Base-by-base conservation (phyloP, 306 rosid species). In the Citrullus mucosospermus region DNA sequence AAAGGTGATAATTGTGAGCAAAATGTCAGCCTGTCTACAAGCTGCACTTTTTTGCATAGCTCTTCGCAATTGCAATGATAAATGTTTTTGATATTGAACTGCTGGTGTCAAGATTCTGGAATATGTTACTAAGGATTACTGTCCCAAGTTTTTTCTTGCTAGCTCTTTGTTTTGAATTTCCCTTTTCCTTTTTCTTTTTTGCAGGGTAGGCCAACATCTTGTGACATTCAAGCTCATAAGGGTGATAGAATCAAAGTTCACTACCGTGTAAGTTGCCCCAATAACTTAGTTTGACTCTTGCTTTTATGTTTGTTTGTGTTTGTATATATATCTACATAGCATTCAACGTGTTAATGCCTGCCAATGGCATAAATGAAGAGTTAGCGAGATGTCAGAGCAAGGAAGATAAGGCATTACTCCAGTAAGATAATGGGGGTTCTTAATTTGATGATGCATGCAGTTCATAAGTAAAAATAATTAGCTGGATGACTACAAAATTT, bases 191-290 rank as follows among this genome's bases (percentile, higher is more conserved):
- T 13, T 36, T 22, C 44, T n/a, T 11, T 78, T 68, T 85, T 89
- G 84, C 97, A 95, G 99, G 62, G 89, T 83, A 92, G 89, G 84
- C 96, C 97, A 68, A n/a, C 78, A 59, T 82, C 93, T 63, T 95
- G 99, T 88, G 96, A 89, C 22, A 56, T 91, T 82, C 84, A 91
- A 84, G 96, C 99, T 72, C 99, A 85, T 78, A 95, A 95, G 86
- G 99, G 99, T 30, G 99, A 95, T 81, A 88, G 17, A 80, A 84
- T 95, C 82, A 92, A 89, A 88, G 99, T 95, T 68, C 99, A 95
- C 84, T 95, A 95, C 63, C 89, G 93, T 88, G 98, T 92, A 81
- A 85, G 93, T 77, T 73, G 65, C 56, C 67, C 61, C 82, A 34
- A 65, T 56, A 17, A 56, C 54, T 83, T 86, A 50, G 38, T 28